These are phyloP conservation scores for Amniculicola lignicola DNA, from an alignment of 495 filamentous ascomycete genomes.

Conservation along the genomic window DNA sequence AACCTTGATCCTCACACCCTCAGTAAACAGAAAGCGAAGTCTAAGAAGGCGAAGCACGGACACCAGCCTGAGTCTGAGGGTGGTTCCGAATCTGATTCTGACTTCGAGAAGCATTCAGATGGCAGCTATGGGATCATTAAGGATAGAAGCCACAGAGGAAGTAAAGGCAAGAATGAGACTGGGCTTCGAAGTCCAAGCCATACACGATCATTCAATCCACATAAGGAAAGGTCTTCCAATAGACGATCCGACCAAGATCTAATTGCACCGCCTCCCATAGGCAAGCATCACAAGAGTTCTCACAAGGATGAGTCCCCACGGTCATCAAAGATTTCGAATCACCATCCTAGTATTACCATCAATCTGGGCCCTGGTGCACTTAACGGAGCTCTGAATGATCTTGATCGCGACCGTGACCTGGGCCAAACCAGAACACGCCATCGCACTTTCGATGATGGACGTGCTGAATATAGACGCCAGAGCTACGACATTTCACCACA, in stretches of 20 bases:
- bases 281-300: neutral
- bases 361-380: neutral
- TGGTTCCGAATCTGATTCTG: neutral
- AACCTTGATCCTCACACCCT: neutral
- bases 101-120: neutral
- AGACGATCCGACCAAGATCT: neutral
- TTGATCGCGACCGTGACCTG: neutral
- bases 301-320: neutral
- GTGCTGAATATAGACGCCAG: neutral
- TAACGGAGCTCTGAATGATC: neutral
- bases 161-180: neutral
- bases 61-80: neutral
- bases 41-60: neutral
- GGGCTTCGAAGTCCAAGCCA: neutral
- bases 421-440: neutral
- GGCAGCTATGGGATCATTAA: neutral
- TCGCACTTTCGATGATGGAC: neutral
- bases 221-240: neutral
- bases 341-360: neutral
- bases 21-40: conserved; percentile 1
- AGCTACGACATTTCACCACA: neutral
- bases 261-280: neutral
- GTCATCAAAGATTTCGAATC: neutral
- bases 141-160: neutral
- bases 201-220: neutral